Evolutionary conservation across 2,329 filamentous ascomycete genomes (phyloP), one percentile per base, ranked within the genome.

Genomic region (Aspergillus novoparasiticus): DNA sequence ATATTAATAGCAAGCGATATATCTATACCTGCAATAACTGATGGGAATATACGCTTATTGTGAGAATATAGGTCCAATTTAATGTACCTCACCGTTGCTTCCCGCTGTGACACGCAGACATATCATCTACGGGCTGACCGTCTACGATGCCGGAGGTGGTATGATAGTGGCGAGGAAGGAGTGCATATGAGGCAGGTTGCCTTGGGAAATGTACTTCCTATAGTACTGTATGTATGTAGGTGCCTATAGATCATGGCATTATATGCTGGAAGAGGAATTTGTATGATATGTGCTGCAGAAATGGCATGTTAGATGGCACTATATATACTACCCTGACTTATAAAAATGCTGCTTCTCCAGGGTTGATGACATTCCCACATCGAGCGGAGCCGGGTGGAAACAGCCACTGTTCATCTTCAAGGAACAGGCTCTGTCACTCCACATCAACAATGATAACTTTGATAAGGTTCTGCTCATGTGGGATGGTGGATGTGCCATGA

Each of bases 401-500:
- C 56, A 61, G 64, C 64, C 59, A 68, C 59, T 65, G 62, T 65
- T 66, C 62, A 61, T 64, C 60, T 53, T 63, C 43, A 62, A 64
- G 54, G 58, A 64, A 64, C 66, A 65, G 60, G 63, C 36, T 56
- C 56, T 59, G 28, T 57, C 67, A 69, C 68, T 68, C 67, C 64
- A 68, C 64, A 62, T 51, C 59, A 58, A 63, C 63, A 41, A 60
- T 63, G 65, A 69, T 69, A 68, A 66, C 66, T 50, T 62, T 69
- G 67, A 70, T 70, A 70, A 70, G 68, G 68, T 69, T 63, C 63
- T 64, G 62, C 57, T 62, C 59, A 64, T 69, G 68, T 70, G 68
- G 68, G 62, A 69, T 67, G 69, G 68, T 70, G 68, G 68, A 70
- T 70, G 68, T 69, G 68, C 67, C 68, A 69, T 68, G 66, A 70